phyloP scores from a whole-genome alignment of 768 basidiomycete species.

The Rhodosporidiobolus odoratus region DNA sequence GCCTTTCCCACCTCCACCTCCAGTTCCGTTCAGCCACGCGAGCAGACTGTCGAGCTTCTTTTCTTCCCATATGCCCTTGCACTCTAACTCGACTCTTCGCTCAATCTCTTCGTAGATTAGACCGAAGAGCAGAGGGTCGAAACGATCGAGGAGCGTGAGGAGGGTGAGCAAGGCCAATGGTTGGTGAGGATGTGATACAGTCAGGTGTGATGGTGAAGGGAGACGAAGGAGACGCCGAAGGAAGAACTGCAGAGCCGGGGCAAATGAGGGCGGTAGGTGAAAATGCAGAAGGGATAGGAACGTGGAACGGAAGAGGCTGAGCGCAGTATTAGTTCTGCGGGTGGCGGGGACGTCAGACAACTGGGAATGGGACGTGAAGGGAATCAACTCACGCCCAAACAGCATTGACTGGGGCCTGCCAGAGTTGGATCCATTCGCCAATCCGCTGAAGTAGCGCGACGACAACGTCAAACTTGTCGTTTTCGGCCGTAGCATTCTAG shows the following conservation, averaged over 20 bases:
- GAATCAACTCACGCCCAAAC: constrained; percentile 16
- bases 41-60: constrained; percentile 60
- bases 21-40: constrained; percentile 65
- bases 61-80: constrained; percentile 62
- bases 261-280: constrained; percentile 29
- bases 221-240: constrained; percentile 28
- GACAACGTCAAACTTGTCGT: neutral
- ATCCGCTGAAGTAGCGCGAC: constrained; percentile 18
- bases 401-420: constrained; percentile 17
- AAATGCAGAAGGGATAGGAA: constrained; percentile 31
- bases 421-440: constrained; percentile 8
- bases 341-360: neutral
- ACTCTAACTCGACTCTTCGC: constrained; percentile 60
- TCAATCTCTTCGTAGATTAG: constrained; percentile 86
- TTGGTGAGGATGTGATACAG: constrained; percentile 38
- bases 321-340: neutral
- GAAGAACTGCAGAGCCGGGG: constrained; percentile 14
- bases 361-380: neutral
- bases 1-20: constrained; percentile 45
- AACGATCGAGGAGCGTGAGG: constrained; percentile 71
- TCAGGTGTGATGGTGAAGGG: constrained; percentile 31
- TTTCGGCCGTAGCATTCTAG: neutral
- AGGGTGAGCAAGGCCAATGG: constrained; percentile 49
- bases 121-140: constrained; percentile 72
- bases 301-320: constrained; percentile 15